Conservation (phyloP, 805 yeast species). For the Wickerhamiella kurtzmanii region DNA sequence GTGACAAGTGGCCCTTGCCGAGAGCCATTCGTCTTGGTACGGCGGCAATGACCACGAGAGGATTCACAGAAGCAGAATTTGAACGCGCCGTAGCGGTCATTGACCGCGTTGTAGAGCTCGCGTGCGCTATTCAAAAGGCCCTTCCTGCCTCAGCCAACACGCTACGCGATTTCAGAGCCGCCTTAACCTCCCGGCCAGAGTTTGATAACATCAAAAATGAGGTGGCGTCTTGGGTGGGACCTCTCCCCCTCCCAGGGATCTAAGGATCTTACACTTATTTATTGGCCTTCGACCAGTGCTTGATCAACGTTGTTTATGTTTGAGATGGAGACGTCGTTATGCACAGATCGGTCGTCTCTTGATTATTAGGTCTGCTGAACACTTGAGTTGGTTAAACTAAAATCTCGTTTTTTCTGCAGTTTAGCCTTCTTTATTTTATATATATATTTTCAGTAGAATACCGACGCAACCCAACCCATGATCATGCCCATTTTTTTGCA, state of each 20-base stretch:
- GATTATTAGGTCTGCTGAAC: no score
- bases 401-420: background rate
- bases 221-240: conserved; percentile 18
- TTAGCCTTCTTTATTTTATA: no score
- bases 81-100: conserved; percentile 63
- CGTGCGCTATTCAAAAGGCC: conserved; percentile 58
- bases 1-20: conserved; percentile 92
- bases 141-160: conserved; percentile 88
- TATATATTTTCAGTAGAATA: no score
- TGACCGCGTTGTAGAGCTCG: conserved; percentile 38
- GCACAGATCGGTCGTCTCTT: no score
- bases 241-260: conserved; percentile 10
- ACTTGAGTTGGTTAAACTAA: background rate
- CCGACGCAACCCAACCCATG: no score
- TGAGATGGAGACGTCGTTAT: no score
- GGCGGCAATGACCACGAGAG: conserved; percentile 97
- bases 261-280: no score
- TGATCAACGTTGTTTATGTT: no score
- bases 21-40: conserved; percentile 96
- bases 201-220: conserved; percentile 17
- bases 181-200: conserved; percentile 34
- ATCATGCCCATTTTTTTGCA: no score
- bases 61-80: conserved; percentile 79
- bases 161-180: conserved; percentile 87
- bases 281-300: no score